Base-by-base conservation (phyloP, 1,284 basidiomycete genomes). In the Leccinum proliferum region DNA sequence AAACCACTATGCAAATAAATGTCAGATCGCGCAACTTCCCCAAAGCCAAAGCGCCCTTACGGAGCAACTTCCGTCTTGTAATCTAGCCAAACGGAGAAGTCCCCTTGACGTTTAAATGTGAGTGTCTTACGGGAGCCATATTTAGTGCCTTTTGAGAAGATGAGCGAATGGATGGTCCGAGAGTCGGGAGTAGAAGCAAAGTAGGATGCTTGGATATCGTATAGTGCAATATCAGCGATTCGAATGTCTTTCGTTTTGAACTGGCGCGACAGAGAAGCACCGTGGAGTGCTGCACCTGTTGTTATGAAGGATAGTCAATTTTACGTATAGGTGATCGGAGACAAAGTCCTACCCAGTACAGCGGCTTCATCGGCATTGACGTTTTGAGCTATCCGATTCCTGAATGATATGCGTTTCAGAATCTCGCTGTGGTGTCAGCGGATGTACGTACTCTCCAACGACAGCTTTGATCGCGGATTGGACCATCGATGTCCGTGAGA, bases 291-390 rank as follows among this genome's bases (percentile, higher is more conserved):
- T 5, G 96, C 96, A 57, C 86, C 83, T 80, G 66, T 58, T n/a
- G n/a, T 60, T 43, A 50, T n/a, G n/a, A 21, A 64, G 21, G 11
- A 56, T 25, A 25, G 9, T 70, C 34, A 69, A 60, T 58, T 48
- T 34, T n/a, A 56, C 10, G 35, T 12, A 32, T 18, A 25, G 12
- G 21, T 25, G 12, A 60, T 41, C 46, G 1, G 25, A 63, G 29
- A 63, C 21, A 29, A 8, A 7, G 9, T 41, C 53, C 35, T 73
- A 78, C 93, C 95, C 60, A 99, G 86, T 14, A 98, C 96, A 11
- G 92, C 92, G 0, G 95, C 94, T 80, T 99, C 96, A 74, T 99
- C 97, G 0, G 96, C 91, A 73, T 99, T 99, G 61, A 99, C 93
- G 69, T 98, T 98, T 70, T 91, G 83, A 7, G 94, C 93, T 66